Evolutionary conservation across 75 land plant genomes (phyloP).

Genomic region (Cunninghamia lanceolata): DNA sequence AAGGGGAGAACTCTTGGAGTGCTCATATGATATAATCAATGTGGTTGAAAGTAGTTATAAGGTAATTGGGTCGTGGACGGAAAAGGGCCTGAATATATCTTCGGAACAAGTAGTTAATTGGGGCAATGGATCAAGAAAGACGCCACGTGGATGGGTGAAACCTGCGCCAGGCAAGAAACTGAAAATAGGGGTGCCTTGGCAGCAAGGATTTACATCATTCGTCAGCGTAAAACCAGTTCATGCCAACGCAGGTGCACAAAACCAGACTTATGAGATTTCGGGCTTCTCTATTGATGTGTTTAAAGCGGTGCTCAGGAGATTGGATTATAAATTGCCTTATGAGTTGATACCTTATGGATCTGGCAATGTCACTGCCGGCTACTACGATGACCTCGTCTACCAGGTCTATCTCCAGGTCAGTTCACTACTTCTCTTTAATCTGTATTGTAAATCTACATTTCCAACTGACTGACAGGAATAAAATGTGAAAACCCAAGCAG

Average conservation of each 20-base stretch:
- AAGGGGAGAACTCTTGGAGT: conserved; percentile 4
- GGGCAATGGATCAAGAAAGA: not conserved
- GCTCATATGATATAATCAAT: conserved; percentile 19
- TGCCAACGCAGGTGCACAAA: too few species aligned
- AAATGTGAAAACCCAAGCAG: conserved; percentile 13
- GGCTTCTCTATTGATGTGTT: conserved; percentile 17
- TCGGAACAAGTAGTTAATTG: not conserved
- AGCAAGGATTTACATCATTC: conserved; percentile 17
- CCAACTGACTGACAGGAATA: not conserved
- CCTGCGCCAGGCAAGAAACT: not conserved
- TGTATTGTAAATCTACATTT: not conserved
- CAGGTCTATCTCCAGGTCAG: conserved; percentile 27
- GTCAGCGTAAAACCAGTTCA: not conserved
- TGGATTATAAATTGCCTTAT: conserved; percentile 23
- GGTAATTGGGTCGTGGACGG: too few species aligned
- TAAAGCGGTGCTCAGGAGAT: conserved; percentile 19
- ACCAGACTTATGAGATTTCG: too few species aligned
- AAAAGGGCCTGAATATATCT: not conserved
- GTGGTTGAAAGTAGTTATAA: not conserved
- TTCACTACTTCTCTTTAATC: too few species aligned
- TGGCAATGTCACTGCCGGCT: conserved; percentile 12
- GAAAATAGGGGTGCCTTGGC: conserved; percentile 16
- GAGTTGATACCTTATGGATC: not conserved
- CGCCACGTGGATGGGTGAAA: too few species aligned
- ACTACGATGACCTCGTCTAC: conserved; percentile 25